A percentile compares a stretch with the other conserved stretches of the same genome.
Evolutionary conservation across 2,329 filamentous ascomycete genomes (phyloP).

Genomic region (Fusarium stilboides): DNA sequence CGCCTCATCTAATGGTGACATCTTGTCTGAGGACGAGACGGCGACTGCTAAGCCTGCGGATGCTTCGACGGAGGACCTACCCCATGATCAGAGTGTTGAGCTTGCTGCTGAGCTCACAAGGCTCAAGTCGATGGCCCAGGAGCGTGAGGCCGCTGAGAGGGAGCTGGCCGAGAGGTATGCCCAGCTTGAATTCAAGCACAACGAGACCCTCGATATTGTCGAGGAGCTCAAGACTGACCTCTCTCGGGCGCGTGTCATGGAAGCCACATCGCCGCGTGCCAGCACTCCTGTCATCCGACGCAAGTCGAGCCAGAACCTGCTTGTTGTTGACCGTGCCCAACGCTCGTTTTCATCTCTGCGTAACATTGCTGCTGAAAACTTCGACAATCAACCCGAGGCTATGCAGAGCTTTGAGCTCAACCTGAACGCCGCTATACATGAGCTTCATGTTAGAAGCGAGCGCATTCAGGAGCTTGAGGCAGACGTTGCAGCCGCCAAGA

Average conservation of each 20-base stretch:
- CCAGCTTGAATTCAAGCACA: constrained; percentile 86
- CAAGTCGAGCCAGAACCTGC: constrained; percentile 91
- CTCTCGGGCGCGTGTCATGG: constrained; percentile 78
- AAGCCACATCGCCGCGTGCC: constrained; percentile 73
- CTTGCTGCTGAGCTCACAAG: constrained; percentile 78
- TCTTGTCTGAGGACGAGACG: constrained; percentile 57
- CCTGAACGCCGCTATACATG: constrained; percentile 91
- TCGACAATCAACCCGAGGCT: constrained; percentile 84
- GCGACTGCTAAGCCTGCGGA: constrained; percentile 61
- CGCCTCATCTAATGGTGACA: constrained; percentile 73
- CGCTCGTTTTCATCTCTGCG: constrained; percentile 91
- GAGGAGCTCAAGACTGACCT: constrained; percentile 93
- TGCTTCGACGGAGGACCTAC: constrained; percentile 57
- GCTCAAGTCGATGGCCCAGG: constrained; percentile 77
- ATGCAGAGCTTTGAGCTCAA: constrained; percentile 96
- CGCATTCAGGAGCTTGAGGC: constrained; percentile 91
- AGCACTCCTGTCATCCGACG: constrained; percentile 87
- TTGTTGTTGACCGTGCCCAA: constrained; percentile 90
- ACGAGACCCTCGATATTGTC: constrained; percentile 85
- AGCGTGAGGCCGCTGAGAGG: constrained; percentile 83
- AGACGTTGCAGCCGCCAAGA: constrained; percentile 86
- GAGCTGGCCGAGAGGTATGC: constrained; percentile 84
- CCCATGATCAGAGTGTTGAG: constrained; percentile 58
- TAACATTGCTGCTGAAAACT: constrained; percentile 88
- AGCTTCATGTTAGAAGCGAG: constrained; percentile 88